Evolutionary conservation across 305 asterid species (phyloP), one percentile per base, ranked within the genome.

Genomic region (Andrographis paniculata): DNA sequence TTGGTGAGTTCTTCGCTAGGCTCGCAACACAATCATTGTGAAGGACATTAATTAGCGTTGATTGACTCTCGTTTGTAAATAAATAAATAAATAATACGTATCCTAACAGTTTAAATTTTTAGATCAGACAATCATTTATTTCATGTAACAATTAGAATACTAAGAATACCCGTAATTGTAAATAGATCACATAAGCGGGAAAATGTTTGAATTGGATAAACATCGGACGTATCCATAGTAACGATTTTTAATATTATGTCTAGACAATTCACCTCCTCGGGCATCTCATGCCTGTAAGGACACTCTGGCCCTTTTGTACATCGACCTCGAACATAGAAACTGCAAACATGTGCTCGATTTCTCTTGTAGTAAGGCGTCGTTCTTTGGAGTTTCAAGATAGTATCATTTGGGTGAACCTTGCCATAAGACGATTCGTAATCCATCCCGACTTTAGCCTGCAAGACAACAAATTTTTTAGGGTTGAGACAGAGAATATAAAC

Each of bases 211-310:
- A 42, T 28, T 22, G 38, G 42, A 42, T 55, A 45, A 42, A 14
- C 21, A 41, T 23, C 6, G 40, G n/a, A 46, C 85, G 48, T 89
- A 89, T 95, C 95, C 95, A 6, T 85, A 82, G 58, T 89, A 85
- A 55, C 95, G 98, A 57, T 89, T 94, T 70, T 89, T 80, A 33
- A 89, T 89, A 60, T 85, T 89, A 60, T 89, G 94, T 54, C 82
- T 95, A 14, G 98, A 85, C 60, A 89, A 58, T 68, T 89, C 98
- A 48, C 98, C 98, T 19, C 83, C 46, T 66, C 94, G 4, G 98
- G 98, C 98, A 85, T 89, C 70, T 89, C 95, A 14, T 89, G 98
- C 68, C 95, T 73, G 64, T 78, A 85, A 8, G 97, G 97, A 61
- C 97, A 89, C 69, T 89, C 97, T 13, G 79, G 78, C 46, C 97